Percentiles rank a stretch among this genome's conserved stretches.
Conservation (phyloP, 768 basidiomycete genomes). For the Panaeolus papilionaceus region DNA sequence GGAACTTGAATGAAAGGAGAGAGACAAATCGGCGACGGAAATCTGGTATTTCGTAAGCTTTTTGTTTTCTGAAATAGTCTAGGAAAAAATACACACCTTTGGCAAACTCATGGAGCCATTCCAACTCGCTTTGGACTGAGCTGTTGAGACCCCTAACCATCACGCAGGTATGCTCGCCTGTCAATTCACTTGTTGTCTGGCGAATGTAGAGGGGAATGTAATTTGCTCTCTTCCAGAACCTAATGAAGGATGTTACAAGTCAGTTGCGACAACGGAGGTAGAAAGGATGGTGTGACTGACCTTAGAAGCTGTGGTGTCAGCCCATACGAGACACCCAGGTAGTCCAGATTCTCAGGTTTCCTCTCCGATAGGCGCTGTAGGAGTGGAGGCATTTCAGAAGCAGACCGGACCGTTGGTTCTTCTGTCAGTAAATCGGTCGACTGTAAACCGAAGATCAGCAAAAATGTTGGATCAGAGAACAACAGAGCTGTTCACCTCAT, state of each 20-base stretch:
- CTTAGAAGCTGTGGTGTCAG: slow-evolving; percentile 85
- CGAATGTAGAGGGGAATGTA: slow-evolving; percentile 93
- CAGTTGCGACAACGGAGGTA: background rate
- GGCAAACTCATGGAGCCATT: slow-evolving; percentile 91
- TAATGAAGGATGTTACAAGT: slow-evolving; percentile 26
- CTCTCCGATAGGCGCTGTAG: slow-evolving; percentile 89
- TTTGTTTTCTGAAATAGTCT: background rate
- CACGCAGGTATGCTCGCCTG: slow-evolving; percentile 95
- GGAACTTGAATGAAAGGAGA: slow-evolving; percentile 91
- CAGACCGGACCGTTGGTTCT: slow-evolving; percentile 72
- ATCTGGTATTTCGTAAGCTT: slow-evolving; percentile 53
- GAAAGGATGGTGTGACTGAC: slow-evolving; percentile 38
- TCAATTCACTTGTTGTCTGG: slow-evolving; percentile 93
- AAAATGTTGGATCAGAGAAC: background rate
- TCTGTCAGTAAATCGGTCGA: slow-evolving; percentile 73
- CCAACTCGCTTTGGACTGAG: slow-evolving; percentile 63
- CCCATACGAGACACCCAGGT: slow-evolving; percentile 96
- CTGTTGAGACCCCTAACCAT: slow-evolving; percentile 90
- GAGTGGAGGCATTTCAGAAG: slow-evolving; percentile 87
- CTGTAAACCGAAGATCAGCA: slow-evolving; percentile 27
- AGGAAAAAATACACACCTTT: slow-evolving; percentile 56
- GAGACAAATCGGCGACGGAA: slow-evolving; percentile 91
- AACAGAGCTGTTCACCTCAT: slow-evolving; percentile 39
- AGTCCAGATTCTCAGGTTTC: slow-evolving; percentile 90
- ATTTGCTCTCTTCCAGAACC: slow-evolving; percentile 96